These are phyloP conservation scores for Backusella macrospora DNA, from an alignment of 192 early-diverging fungal species.

Conservation along the genomic window DNA sequence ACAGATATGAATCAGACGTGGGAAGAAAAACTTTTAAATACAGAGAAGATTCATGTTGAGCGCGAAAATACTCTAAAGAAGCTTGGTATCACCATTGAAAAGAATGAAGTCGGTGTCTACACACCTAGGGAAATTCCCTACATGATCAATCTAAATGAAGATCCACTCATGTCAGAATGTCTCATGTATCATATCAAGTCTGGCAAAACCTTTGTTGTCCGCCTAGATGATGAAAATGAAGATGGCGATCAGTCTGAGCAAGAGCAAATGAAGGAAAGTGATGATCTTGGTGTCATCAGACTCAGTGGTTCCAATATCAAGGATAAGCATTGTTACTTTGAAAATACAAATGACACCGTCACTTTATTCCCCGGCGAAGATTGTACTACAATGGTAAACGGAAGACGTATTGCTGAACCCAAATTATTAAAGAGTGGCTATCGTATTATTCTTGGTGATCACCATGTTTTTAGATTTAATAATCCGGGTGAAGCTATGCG, in stretches of 20 bases:
- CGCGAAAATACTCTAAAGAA: slow-evolving; percentile 77
- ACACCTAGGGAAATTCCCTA: slow-evolving; percentile 82
- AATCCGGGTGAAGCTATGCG: slow-evolving; percentile 66
- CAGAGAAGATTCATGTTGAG: slow-evolving; percentile 71
- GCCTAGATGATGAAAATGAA: slow-evolving; percentile 42
- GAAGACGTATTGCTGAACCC: slow-evolving; percentile 61
- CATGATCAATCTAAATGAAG: slow-evolving; percentile 88
- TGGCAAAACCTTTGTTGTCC: slow-evolving; percentile 72
- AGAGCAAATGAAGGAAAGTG: background rate
- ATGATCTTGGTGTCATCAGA: slow-evolving; percentile 44
- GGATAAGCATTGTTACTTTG: slow-evolving; percentile 73
- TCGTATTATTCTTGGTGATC: slow-evolving; percentile 78
- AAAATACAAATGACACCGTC: slow-evolving; percentile 62
- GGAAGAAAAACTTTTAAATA: slow-evolving; percentile 77
- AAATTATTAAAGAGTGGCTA: slow-evolving; percentile 68
- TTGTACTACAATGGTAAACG: slow-evolving; percentile 78
- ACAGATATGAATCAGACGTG: slow-evolving; percentile 81
- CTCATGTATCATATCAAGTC: slow-evolving; percentile 85
- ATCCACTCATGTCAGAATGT: slow-evolving; percentile 88
- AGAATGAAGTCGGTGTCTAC: slow-evolving; percentile 71
- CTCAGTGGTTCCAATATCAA: slow-evolving; percentile 63
- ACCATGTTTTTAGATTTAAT: slow-evolving; percentile 86
- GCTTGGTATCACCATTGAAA: slow-evolving; percentile 76
- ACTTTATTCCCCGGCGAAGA: slow-evolving; percentile 61
- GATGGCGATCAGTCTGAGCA: background rate